Conservation (phyloP, 345 rosid genomes). For the Acer negundo region DNA sequence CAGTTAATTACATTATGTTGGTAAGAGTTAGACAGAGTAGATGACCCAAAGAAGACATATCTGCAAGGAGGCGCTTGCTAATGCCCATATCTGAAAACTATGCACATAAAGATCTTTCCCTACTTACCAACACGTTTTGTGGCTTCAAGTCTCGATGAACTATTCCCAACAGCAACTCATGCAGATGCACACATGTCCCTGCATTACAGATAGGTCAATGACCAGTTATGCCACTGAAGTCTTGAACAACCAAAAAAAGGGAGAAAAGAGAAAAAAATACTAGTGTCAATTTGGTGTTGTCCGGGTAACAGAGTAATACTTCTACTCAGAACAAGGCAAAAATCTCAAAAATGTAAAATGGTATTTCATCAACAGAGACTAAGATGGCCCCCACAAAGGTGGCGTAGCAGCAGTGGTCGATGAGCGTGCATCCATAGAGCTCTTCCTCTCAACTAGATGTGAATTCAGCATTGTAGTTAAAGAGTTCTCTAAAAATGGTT, state of each 20-base stretch:
- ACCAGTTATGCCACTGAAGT: neutral
- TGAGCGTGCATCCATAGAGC: conserved; percentile 77
- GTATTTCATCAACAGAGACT: conserved; percentile 3
- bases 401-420: conserved; percentile 83
- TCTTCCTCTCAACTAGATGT: conserved; percentile 83
- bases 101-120: conserved; percentile 61
- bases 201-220: conserved; percentile 25
- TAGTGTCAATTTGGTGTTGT: neutral
- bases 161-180: conserved; percentile 88
- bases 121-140: conserved; percentile 81
- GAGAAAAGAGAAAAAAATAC: neutral
- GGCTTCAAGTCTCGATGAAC: conserved; percentile 96
- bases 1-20: neutral
- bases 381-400: conserved; percentile 65
- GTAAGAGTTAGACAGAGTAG: conserved; percentile 11
- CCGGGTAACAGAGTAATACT: neutral
- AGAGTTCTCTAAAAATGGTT: conserved; percentile 80
- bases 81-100: conserved; percentile 99
- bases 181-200: conserved; percentile 88
- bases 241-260: neutral
- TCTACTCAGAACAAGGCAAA: neutral
- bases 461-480: conserved; percentile 78
- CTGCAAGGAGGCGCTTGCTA: conserved; percentile 75
- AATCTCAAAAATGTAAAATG: neutral
- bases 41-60: conserved; percentile 81